Conservation (phyloP, 2,329 filamentous ascomycete species). For the Botrytis byssoidea region DNA sequence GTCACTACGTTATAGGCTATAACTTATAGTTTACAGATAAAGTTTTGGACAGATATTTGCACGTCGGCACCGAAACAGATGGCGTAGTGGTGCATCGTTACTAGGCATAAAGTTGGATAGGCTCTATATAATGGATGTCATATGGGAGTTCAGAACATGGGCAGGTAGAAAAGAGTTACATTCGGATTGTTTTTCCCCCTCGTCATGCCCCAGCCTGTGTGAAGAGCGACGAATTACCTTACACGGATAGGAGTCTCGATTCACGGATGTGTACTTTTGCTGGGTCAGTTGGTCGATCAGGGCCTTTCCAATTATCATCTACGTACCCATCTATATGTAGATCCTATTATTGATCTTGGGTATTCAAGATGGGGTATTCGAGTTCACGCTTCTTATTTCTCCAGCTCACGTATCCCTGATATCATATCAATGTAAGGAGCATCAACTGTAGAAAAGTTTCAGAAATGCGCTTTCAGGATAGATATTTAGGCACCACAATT, state of each 20-base stretch:
- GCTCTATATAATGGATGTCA: background rate
- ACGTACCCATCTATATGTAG: conserved; percentile 5
- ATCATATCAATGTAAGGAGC: conserved; percentile 8
- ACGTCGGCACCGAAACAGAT: background rate
- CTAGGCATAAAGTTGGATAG: conserved; percentile 9
- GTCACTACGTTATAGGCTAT: background rate
- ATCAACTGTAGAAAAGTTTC: conserved; percentile 9
- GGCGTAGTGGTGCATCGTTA: background rate
- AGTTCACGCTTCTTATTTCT: background rate
- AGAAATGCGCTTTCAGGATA: conserved; percentile 8
- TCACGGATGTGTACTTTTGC: background rate
- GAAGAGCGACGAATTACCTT: background rate
- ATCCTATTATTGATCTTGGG: background rate
- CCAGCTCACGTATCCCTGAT: background rate
- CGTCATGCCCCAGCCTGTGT: background rate
- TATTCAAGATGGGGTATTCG: background rate
- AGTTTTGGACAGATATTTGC: background rate
- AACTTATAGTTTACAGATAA: background rate
- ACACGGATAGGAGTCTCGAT: background rate
- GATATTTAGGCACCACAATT: conserved; percentile 16
- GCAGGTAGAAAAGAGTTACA: background rate
- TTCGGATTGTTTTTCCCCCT: background rate
- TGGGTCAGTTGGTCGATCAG: background rate
- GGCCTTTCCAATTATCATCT: conserved; percentile 2
- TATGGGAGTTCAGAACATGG: background rate